Evolutionary conservation across 192 early-diverging fungal species (phyloP).

Genomic region (Backusella circina): DNA sequence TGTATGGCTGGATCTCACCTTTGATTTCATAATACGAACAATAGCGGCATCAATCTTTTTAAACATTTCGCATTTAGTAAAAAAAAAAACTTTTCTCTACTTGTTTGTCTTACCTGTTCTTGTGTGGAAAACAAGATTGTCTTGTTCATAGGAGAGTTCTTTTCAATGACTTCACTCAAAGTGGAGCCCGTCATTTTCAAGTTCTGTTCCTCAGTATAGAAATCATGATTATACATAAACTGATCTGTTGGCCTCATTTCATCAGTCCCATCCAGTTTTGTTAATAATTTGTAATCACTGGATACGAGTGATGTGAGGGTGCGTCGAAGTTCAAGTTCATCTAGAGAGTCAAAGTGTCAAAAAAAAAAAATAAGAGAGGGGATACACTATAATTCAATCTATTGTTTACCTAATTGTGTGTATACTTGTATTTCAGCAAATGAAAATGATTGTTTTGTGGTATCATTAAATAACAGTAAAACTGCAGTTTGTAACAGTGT

Average conservation of each 20-base stretch:
- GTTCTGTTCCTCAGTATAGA: slow-evolving; percentile 57
- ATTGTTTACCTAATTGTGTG: slow-evolving; percentile 62
- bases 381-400: too few relatives aligned
- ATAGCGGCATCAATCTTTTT: slow-evolving; percentile 71
- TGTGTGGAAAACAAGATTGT: slow-evolving; percentile 74
- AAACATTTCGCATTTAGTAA: background rate
- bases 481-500: slow-evolving; percentile 69
- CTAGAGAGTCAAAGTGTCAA: slow-evolving; percentile 15
- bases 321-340: slow-evolving; percentile 74
- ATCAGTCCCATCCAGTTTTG: slow-evolving; percentile 62
- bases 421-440: slow-evolving; percentile 67
- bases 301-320: slow-evolving; percentile 87
- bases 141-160: slow-evolving; percentile 65
- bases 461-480: slow-evolving; percentile 62
- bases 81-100: slow-evolving; percentile 20
- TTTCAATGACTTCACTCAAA: slow-evolving; percentile 61
- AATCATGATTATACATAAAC: slow-evolving; percentile 58
- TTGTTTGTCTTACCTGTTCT: slow-evolving; percentile 68
- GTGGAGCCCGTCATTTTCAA: slow-evolving; percentile 74
- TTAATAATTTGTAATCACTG: slow-evolving; percentile 77
- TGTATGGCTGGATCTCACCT: slow-evolving; percentile 68
- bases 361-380: background rate
- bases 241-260: slow-evolving; percentile 53
- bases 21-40: slow-evolving; percentile 83
- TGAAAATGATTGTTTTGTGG: slow-evolving; percentile 42